A percentile compares a stretch with the other conserved stretches of the same genome.
Conservation (phyloP, 129 eudicot species). For the Helichrysum umbraculigerum region DNA sequence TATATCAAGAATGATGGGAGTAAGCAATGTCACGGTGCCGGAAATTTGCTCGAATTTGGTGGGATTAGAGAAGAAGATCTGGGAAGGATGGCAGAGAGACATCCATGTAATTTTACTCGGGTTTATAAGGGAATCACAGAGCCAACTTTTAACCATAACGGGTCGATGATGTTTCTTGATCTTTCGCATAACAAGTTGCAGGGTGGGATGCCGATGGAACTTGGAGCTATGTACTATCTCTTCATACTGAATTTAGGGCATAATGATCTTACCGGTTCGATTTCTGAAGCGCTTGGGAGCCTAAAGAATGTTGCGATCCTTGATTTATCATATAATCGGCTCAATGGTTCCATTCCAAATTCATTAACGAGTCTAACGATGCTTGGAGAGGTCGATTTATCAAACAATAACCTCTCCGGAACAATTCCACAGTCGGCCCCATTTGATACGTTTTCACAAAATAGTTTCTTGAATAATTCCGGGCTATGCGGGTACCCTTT, state of each 20-base stretch:
- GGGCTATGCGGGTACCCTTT: slow-evolving; percentile 92
- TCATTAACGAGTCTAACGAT: slow-evolving; percentile 60
- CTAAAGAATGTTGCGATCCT: slow-evolving; percentile 70
- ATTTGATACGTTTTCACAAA: slow-evolving; percentile 71
- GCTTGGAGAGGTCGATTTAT: slow-evolving; percentile 80
- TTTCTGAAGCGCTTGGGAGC: slow-evolving; percentile 73
- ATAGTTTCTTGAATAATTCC: slow-evolving; percentile 66
- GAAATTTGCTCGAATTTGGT: slow-evolving; percentile 87
- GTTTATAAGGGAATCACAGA: slow-evolving; percentile 68
- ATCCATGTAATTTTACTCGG: slow-evolving; percentile 72
- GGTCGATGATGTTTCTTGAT: slow-evolving; percentile 94
- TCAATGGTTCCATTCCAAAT: slow-evolving; percentile 78
- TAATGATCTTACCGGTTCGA: slow-evolving; percentile 76
- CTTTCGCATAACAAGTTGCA: slow-evolving; percentile 71
- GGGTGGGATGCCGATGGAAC: slow-evolving; percentile 90
- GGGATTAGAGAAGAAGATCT: slow-evolving; percentile 74
- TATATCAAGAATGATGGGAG: slow-evolving; percentile 93
- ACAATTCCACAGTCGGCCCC: slow-evolving; percentile 76
- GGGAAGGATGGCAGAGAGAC: slow-evolving; percentile 60
- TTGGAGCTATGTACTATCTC: slow-evolving; percentile 80
- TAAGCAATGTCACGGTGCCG: slow-evolving; percentile 84
- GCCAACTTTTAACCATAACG: slow-evolving; percentile 87
- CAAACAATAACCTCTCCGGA: slow-evolving; percentile 71
- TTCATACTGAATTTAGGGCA: slow-evolving; percentile 69
- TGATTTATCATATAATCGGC: slow-evolving; percentile 71